These are phyloP conservation scores for Corylus americana DNA, from an alignment of 306 rosid species.

Conservation along the genomic window DNA sequence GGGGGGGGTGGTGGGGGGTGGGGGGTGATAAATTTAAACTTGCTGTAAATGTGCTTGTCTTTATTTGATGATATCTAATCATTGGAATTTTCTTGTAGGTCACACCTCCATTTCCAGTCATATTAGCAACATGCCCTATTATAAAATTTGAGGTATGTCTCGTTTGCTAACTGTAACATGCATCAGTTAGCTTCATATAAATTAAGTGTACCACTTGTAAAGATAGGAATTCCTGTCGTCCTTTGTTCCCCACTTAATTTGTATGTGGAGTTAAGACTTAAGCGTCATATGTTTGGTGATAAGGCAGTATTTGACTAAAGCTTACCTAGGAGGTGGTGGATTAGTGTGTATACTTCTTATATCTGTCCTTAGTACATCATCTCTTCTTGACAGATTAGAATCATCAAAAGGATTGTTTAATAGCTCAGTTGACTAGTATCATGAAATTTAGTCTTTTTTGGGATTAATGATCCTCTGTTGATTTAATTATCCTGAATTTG, in stretches of 20 bases:
- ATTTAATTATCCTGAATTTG: background rate
- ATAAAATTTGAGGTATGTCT: conserved; percentile 83
- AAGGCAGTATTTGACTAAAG: background rate
- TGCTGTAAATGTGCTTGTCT: background rate
- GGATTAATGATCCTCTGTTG: conserved; percentile 7
- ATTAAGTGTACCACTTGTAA: background rate
- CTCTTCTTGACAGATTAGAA: background rate
- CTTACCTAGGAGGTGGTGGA: background rate
- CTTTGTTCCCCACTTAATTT: background rate
- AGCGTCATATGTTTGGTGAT: no score
- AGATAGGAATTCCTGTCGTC: background rate
- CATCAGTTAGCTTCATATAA: background rate
- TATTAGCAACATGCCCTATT: conserved; percentile 72
- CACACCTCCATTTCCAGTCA: conserved; percentile 80
- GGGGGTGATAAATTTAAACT: background rate
- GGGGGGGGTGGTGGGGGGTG: no score
- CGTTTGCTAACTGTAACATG: background rate
- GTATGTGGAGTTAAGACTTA: background rate
- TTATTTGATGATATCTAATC: conserved; percentile 26
- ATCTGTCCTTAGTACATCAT: background rate
- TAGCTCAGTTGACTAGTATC: background rate
- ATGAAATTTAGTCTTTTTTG: background rate
- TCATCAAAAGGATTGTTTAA: background rate
- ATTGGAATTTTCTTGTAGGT: conserved; percentile 57
- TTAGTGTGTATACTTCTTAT: background rate